Evolutionary conservation across 176 grass and related monocot genomes (phyloP).

Genomic region (Sorghum bicolor): Sorghum_bicolor_NCBIv3 NC_012870.2:16591001-16591500

Average conservation of each 20-base stretch:
- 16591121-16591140: too few species aligned
- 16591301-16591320: neutral
- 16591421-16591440: neutral
- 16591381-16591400: constrained; percentile 48
- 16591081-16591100: too few species aligned
- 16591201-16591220: constrained; percentile 15
- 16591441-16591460: neutral
- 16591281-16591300: neutral
- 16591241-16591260: neutral
- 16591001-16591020: too few species aligned
- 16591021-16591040: too few species aligned
- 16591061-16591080: too few species aligned
- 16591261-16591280: constrained; percentile 18
- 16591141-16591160: too few species aligned
- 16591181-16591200: neutral
- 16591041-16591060: too few species aligned
- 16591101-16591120: too few species aligned
- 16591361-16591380: constrained; percentile 98
- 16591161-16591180: neutral
- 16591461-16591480: neutral
- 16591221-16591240: constrained; percentile 21
- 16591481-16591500: constrained; percentile 60
- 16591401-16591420: neutral
- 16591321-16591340: constrained; percentile 23
- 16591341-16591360: constrained; percentile 69